Base-by-base conservation (phyloP, 306 rosid species). In the Dalbergia cochinchinensis region DNA sequence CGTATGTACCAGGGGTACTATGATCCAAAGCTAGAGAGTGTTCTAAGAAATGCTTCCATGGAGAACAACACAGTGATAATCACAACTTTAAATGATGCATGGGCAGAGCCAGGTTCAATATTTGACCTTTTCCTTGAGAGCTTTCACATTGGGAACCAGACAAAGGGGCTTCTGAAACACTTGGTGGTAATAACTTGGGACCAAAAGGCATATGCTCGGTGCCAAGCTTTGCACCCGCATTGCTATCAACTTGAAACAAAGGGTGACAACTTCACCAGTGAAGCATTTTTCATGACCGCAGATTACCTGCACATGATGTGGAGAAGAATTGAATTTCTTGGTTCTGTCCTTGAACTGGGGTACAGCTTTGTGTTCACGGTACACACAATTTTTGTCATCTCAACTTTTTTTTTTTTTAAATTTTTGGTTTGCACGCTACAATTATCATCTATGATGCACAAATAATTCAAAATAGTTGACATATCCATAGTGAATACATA, bases 341-440 rank as follows among this genome's bases (percentile, higher is more conserved):
- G 80, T n/a, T 8, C 79, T 33, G 79, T 94, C 13, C 99, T 94
- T 77, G 73, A 90, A 22, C 20, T 71, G 76, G 98, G 98, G 5
- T 87, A 88, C 90, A 90, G 62, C 86, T 94, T 94, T 31, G 90
- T 94, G 5, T 94, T 91, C 85, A 94, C 98, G 82, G 98, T 94
- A 86, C 13, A 45, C 71, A 80, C 77, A 7, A 73, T 14, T n/a
- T 44, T 16, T 18, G 41, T 10, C 5, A 13, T 15, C 6, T 0
- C 19, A 50, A 50, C 41, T 4, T 37, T 37, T 37, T 37, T 6
- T 37, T 37, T 37, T 0, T 37, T 37, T 37, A 35, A 35, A 20
- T 26, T 26, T 26, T 26, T 26, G 31, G 31, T 26, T 26, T 26
- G 31, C 31, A 26, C 31, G 1, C 22, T 1, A 20, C 22, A 20